Evolutionary conservation across 768 basidiomycete species (phyloP), one percentile per base, ranked within the genome.

Genomic region (Holtermanniella nyarrowii): DNA sequence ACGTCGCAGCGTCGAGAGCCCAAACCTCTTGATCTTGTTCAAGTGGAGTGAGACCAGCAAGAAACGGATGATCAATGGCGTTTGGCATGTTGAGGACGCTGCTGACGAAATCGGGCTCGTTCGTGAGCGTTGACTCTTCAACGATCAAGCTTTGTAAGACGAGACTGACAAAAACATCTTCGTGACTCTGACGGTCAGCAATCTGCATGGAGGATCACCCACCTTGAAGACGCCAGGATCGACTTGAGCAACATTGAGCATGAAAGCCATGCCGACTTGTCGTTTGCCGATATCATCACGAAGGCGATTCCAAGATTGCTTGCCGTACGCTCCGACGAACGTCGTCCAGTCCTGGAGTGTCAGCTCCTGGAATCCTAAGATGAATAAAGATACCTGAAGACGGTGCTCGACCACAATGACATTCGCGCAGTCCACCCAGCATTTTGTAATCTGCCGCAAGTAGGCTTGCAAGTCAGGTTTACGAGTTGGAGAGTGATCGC

Each of bases 401-500:
- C 73, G 66, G 51, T 80, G 79, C 56, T 78, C 77, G 4, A 84
- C 77, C 1, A 71, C 69, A 14, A 82, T 60, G 16, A 87, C 76
- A 50, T 76, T 76, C 0, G 79, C 80, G 58, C 83, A 86, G 3
- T 81, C 79, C 5, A 84, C 74, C 85, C 86, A 89, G 58, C 82
- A 83, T 49, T 80, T 78, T 26, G 86, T 75, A 75, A 85, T 79
- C 23, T 69, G 63, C 58, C 80, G 79, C 23, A 80, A 76, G 46
- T 78, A 76, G 24, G 54, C 54, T 27, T 65, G 62, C 43, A 53
- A 31, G 16, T 66, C 62, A 11, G 44, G 48, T 14, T 45, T 66
- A 58, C 50, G 57, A 50, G 45, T 66, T 10, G 45, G 31, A 57
- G 47, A 44, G 31, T 57, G 56, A 0, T 52, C 53, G 2, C 18